Evolutionary conservation across 2,329 filamentous ascomycete species (phyloP).

Genomic region (Apiospora aurea): DNA sequence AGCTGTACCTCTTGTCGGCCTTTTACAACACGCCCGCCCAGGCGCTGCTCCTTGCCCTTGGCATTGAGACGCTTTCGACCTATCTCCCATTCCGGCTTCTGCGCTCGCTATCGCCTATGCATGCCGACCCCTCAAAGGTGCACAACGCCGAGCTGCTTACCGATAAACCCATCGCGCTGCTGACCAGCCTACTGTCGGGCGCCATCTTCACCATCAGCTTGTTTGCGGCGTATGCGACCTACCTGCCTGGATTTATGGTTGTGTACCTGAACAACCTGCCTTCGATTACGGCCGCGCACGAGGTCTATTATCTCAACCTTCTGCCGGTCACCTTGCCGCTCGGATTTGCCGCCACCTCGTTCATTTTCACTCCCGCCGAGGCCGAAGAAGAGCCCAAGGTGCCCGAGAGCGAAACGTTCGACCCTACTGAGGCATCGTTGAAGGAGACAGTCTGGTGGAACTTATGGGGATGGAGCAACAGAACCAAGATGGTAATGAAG

Average conservation of each 20-base stretch:
- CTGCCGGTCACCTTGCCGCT: slow-evolving; percentile 65
- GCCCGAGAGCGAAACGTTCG: slow-evolving; percentile 57
- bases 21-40: slow-evolving; percentile 76
- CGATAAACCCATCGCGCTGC: slow-evolving; percentile 67
- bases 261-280: slow-evolving; percentile 76
- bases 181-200: slow-evolving; percentile 73
- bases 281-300: slow-evolving; percentile 72
- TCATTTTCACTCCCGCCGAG: slow-evolving; percentile 77
- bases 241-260: slow-evolving; percentile 76
- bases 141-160: slow-evolving; percentile 70
- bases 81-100: slow-evolving; percentile 79
- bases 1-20: slow-evolving; percentile 76
- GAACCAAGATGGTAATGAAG: slow-evolving; percentile 68
- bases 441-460: slow-evolving; percentile 76
- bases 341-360: slow-evolving; percentile 75
- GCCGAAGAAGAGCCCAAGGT: slow-evolving; percentile 56
- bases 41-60: slow-evolving; percentile 67
- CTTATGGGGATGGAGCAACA: slow-evolving; percentile 71
- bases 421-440: slow-evolving; percentile 70
- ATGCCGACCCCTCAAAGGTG: slow-evolving; percentile 61
- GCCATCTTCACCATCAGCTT: slow-evolving; percentile 78
- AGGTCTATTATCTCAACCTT: slow-evolving; percentile 65
- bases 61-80: slow-evolving; percentile 72
- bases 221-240: slow-evolving; percentile 71
- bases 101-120: slow-evolving; percentile 70